Base-by-base conservation (phyloP, 345 rosid species). In the Brassica cretica region DNA sequence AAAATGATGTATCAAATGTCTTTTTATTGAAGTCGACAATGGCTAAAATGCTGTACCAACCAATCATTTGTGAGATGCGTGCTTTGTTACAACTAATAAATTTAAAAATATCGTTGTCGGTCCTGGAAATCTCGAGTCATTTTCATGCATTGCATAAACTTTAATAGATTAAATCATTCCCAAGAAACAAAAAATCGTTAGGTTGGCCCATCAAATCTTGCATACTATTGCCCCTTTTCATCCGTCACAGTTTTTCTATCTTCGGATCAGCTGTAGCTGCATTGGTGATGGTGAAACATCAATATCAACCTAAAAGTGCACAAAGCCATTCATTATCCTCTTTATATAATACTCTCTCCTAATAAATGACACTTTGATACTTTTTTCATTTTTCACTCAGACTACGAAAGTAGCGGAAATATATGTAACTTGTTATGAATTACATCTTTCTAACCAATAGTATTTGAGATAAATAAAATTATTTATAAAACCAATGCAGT, bases 131-230 rank as follows among this genome's bases (percentile, higher is more conserved):
- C 35, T 32, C 4, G 10, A 4, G 44, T 51, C 66, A 25, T 46
- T 39, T 55, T 77, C 44, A 71, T 33, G 60, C 10, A 53, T 53
- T 11, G n/a, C 19, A 11, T 19, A 18, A 2, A 75, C 1, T 53
- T 44, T 19, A 41, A 49, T n/a, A 46, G 33, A 32, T 30, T 2
- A 61, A 44, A 27, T 46, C 25, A 33, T 33, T 29, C 10, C 12
- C 53, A 69, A 7, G 12, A 8, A 16, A 2, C 18, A 25, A 25
- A 16, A 11, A 25, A 21, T 35, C 19, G 37, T 70, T 12, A 5
- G 12, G 16, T 71, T 27, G 72, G 71, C 9, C 72, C 72, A 21
- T 41, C 67, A n/a, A 56, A 71, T 71, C 72, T 33, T 64, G 41
- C 49, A 64, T 33, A 64, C 27, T 33, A 64, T 75, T 75, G 8